Conservation (phyloP, 2,329 filamentous ascomycete species). For the Fusarium coicis region DNA sequence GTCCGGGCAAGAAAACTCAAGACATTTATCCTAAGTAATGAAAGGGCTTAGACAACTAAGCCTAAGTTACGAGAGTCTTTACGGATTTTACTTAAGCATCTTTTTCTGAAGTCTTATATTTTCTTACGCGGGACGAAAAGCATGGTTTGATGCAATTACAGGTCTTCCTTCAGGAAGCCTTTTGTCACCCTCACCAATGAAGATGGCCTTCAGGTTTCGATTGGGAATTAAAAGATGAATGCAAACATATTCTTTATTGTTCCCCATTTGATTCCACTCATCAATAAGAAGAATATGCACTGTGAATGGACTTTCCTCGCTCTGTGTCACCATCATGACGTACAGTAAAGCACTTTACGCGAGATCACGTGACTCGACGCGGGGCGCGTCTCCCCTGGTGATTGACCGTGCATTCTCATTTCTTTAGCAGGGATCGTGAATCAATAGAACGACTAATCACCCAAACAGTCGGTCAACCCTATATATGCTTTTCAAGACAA, state of each 20-base stretch:
- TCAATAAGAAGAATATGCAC: background rate
- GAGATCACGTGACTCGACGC: conserved; percentile 49
- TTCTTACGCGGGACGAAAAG: too few relatives aligned
- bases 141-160: background rate
- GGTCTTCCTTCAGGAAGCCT: background rate
- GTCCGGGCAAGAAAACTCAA: background rate
- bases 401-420: conserved; percentile 38
- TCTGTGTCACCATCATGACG: conserved; percentile 10
- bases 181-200: background rate
- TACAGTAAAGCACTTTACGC: conserved; percentile 47
- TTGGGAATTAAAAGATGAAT: background rate
- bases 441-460: background rate
- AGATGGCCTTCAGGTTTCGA: background rate
- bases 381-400: conserved; percentile 44
- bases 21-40: background rate
- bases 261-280: background rate
- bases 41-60: background rate
- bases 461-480: background rate
- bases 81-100: background rate
- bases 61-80: background rate
- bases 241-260: background rate
- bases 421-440: conserved; percentile 1
- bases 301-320: background rate
- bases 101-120: too few relatives aligned
- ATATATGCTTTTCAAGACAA: conserved; percentile 6